Base-by-base conservation (phyloP, 495 filamentous ascomycete genomes). In the Penicillium crystallinum region DNA sequence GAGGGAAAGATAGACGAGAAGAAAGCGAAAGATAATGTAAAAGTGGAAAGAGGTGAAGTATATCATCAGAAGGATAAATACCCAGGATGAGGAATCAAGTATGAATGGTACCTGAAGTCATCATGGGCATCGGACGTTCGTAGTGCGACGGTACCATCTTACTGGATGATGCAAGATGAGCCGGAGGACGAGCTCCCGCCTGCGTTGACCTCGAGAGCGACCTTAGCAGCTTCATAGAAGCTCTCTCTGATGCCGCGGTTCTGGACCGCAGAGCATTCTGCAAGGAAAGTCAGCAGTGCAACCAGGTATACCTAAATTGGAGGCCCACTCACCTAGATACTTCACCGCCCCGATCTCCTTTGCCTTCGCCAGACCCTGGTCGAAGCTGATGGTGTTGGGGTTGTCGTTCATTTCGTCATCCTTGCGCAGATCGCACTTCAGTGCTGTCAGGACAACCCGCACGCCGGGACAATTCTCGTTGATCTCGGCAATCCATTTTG, bases 201-300 rank as follows among this genome's bases (percentile, higher is more conserved):
- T 37, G 72, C 70, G 71, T 91, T 96, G 35, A 97, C 93, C 19
- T 87, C 87, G 22, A 98, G 75, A 7, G 93, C 93, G n/a, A 97
- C 93, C 61, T 95, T 86, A 38, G 93, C 95, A 33, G 93, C 93
- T 74, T 98, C 93, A 38, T 95, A 97, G 66, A 98, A 98, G 30
- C 93, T 95, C 68, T 98, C 93, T 65, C 96, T 93, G 61, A 98
- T 95, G 46, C 93, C 93, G 33, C 93, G 80, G 71, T 98, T 98
- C 66, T 90, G 86, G 78, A 96, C 96, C 12, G 93, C 93, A 25
- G 95, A 97, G 78, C 93, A 98, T 75, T 98, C 93, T 85, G 46
- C 11, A 22, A 25, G n/a, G n/a, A 35, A n/a, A 14, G 21, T 37
- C 30, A 54, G 54, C 29, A 3, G 21, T 17, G n/a, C 15, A n/a